Conservation (phyloP, 2,329 filamentous ascomycete genomes). For the Hypoxylon sp. region DNA sequence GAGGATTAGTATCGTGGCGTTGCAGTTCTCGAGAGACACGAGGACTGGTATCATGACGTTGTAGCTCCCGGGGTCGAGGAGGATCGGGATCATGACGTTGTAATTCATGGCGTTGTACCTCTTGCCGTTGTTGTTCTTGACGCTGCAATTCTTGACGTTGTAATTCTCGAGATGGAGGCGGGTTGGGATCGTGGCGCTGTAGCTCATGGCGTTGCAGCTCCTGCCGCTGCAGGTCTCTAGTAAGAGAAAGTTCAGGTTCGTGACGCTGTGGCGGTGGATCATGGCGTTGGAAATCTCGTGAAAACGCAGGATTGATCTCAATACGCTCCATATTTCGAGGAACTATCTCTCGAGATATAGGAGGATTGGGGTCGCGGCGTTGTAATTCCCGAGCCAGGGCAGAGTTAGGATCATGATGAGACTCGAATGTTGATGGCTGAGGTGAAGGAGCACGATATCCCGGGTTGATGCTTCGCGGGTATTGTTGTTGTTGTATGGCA, state of each 20-base stretch:
- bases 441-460: conserved; percentile 94
- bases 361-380: conserved; percentile 34
- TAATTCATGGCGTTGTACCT: conserved; percentile 22
- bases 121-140: conserved; percentile 22
- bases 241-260: conserved; percentile 30
- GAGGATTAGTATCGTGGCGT: conserved; percentile 29
- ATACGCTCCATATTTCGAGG: conserved; percentile 13
- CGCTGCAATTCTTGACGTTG: conserved; percentile 17
- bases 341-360: conserved; percentile 25
- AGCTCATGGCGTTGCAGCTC: conserved; percentile 32
- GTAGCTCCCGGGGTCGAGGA: conserved; percentile 48
- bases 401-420: conserved; percentile 88
- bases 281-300: conserved; percentile 57
- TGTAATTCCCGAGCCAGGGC: conserved; percentile 69
- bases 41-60: conserved; percentile 63
- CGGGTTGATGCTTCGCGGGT: conserved; percentile 94
- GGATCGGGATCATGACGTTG: conserved; percentile 34
- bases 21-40: conserved; percentile 21
- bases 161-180: conserved; percentile 8
- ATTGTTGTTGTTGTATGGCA: conserved; percentile 57
- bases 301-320: conserved; percentile 16
- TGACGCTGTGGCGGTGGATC: conserved; percentile 72
- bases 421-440: conserved; percentile 92
- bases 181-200: conserved; percentile 25
- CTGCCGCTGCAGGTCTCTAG: conserved; percentile 31